phyloP scores from a whole-genome alignment of 208 protist species.

The Leptomonas pyrrhocoris region DNA sequence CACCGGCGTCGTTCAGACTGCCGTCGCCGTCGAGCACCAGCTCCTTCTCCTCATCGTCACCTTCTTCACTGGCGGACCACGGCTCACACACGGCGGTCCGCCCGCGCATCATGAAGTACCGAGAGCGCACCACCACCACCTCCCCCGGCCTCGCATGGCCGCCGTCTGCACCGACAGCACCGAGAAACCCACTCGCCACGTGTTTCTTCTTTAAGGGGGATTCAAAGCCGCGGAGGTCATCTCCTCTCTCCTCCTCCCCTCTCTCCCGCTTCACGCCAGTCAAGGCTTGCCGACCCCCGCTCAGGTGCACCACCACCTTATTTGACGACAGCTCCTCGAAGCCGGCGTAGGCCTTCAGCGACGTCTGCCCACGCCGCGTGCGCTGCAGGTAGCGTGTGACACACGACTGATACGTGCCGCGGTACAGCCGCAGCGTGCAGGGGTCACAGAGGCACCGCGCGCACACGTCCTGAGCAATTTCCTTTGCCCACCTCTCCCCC shows the following conservation, averaged over 20 bases:
- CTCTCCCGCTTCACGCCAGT: constrained; percentile 12
- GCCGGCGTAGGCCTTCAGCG: constrained; percentile 58
- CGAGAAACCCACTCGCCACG: constrained; percentile 45
- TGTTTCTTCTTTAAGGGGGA: constrained; percentile 48
- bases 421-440: constrained; percentile 54
- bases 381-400: constrained; percentile 60
- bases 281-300: neutral
- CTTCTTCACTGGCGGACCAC: constrained; percentile 33
- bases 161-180: neutral
- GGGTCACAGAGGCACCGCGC: constrained; percentile 71
- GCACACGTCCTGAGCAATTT: constrained; percentile 63
- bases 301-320: constrained; percentile 52
- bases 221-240: constrained; percentile 26
- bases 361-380: constrained; percentile 52
- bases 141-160: neutral
- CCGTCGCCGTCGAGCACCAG: no score
- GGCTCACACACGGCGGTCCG: constrained; percentile 40
- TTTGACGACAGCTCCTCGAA: constrained; percentile 57
- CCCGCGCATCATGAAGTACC: constrained; percentile 53
- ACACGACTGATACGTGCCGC: constrained; percentile 48
- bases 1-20: neutral
- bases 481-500: constrained; percentile 41
- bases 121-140: constrained; percentile 61
- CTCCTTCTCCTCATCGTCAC: neutral
- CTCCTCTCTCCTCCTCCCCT: neutral